A percentile compares a stretch with the other conserved stretches of the same genome.
These are phyloP conservation scores for Flueggea neowawraea DNA, from an alignment of 441 rosid genomes.

Conservation along the genomic window DNA sequence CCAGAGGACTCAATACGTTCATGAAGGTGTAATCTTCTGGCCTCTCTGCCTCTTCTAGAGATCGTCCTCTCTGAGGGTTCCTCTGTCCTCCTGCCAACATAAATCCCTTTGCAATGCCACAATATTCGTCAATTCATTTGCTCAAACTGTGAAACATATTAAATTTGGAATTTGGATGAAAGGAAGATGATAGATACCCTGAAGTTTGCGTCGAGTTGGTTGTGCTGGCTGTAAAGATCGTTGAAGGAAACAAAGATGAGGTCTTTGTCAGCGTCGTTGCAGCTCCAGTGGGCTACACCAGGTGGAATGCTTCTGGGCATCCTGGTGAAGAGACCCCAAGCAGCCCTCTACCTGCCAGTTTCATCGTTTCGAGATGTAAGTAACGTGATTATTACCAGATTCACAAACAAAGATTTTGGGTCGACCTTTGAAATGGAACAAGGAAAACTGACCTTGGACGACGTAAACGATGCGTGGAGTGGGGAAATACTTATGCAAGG, in stretches of 20 bases:
- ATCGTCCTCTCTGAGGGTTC: constrained; percentile 2
- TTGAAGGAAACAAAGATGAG: constrained; percentile 24
- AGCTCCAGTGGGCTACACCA: constrained; percentile 36
- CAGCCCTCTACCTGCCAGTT: constrained; percentile 23
- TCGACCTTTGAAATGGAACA: no score
- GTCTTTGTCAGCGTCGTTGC: constrained; percentile 33
- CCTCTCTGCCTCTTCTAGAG: not conserved
- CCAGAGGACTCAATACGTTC: constrained; percentile 27
- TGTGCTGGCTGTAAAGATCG: constrained; percentile 22
- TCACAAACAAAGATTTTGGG: not conserved
- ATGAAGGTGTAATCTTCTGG: constrained; percentile 2
- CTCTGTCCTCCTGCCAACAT: no score
- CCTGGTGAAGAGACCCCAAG: constrained; percentile 27
- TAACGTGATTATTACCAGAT: no score
- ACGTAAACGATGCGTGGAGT: constrained; percentile 27
- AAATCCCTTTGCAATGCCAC: no score
- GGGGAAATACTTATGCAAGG: constrained; percentile 21
- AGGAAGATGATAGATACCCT: constrained; percentile 12
- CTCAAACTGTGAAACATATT: no score
- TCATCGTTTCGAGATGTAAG: not conserved
- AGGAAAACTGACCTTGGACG: constrained; percentile 12
- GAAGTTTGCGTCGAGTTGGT: constrained; percentile 34
- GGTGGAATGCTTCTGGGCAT: constrained; percentile 37
- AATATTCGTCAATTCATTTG: no score
- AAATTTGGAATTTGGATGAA: not conserved